Evolutionary conservation across 192 early-diverging fungal genomes (phyloP).

Genomic region (Linnemannia schmuckeri): DNA sequence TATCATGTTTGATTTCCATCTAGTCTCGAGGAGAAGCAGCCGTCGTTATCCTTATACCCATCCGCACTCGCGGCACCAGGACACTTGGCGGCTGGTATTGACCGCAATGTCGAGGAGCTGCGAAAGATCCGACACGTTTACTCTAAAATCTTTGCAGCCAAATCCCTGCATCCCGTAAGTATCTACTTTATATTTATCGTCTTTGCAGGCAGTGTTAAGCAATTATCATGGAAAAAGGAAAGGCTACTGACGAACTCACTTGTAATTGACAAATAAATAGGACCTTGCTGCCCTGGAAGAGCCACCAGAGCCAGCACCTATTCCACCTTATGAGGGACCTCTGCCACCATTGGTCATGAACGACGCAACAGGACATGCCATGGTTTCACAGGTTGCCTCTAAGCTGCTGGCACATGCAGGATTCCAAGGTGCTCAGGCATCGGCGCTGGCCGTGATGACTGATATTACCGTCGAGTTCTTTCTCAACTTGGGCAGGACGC

Average conservation of each 20-base stretch:
- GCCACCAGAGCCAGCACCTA: slow-evolving; percentile 25
- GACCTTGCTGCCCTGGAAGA: slow-evolving; percentile 36
- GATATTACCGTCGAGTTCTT: slow-evolving; percentile 88
- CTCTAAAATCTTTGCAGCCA: slow-evolving; percentile 59
- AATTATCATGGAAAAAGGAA: too few species aligned
- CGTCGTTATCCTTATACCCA: slow-evolving; percentile 59
- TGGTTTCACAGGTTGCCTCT: slow-evolving; percentile 71
- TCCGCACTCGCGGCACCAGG: slow-evolving; percentile 48
- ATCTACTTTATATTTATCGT: neutral
- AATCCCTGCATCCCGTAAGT: slow-evolving; percentile 56
- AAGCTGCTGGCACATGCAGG: slow-evolving; percentile 88
- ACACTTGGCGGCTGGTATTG: slow-evolving; percentile 57
- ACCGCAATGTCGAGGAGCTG: slow-evolving; percentile 59
- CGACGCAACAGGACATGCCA: slow-evolving; percentile 63
- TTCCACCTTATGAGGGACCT: slow-evolving; percentile 42
- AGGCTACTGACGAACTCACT: neutral
- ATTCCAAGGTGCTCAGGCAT: slow-evolving; percentile 83
- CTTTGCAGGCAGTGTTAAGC: too few species aligned
- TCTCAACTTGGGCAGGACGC: slow-evolving; percentile 83
- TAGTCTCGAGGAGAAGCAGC: slow-evolving; percentile 41
- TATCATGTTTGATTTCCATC: neutral
- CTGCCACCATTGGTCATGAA: slow-evolving; percentile 70
- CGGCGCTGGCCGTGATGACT: slow-evolving; percentile 77
- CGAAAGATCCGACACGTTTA: slow-evolving; percentile 60
- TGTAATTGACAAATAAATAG: slow-evolving; percentile 1